phyloP scores from a whole-genome alignment of 164 flowering plant species.

The Liquidambar formosana region DNA sequence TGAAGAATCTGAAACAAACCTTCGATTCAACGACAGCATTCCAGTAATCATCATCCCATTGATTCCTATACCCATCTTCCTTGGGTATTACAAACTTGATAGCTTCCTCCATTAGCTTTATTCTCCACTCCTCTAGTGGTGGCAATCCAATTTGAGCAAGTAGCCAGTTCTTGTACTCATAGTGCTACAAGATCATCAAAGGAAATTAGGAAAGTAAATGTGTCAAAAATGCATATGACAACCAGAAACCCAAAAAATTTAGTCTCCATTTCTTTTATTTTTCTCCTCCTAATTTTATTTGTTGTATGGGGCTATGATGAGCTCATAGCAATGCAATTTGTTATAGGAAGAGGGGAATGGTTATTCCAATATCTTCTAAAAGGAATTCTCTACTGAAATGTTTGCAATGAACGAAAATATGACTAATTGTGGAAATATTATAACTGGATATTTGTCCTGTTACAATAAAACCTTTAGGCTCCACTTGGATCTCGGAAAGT shows the following conservation, averaged over 20 bases:
- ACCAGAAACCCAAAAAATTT: not conserved
- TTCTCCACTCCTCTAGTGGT: constrained; percentile 14
- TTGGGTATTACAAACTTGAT: not conserved
- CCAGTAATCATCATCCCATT: constrained; percentile 4
- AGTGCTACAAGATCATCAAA: not conserved
- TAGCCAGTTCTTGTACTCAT: constrained; percentile 3
- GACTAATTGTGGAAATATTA: no score
- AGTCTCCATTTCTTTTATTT: not conserved
- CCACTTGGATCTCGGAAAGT: no score
- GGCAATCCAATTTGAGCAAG: constrained; percentile 3
- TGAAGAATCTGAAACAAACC: not conserved
- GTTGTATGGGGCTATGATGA: no score
- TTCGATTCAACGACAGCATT: not conserved
- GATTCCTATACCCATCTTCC: constrained; percentile 4
- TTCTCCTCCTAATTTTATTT: no score
- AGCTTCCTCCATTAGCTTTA: not conserved
- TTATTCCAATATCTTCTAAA: no score
- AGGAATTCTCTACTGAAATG: no score
- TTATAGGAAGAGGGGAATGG: no score
- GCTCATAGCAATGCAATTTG: no score
- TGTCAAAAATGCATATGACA: not conserved
- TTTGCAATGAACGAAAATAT: no score
- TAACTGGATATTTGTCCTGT: no score
- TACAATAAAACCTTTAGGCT: no score
- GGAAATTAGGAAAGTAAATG: not conserved